Evolutionary conservation across 345 rosid genomes (phyloP), one percentile per base, ranked within the genome.

Genomic region (Eucalyptus cloeziana): DNA sequence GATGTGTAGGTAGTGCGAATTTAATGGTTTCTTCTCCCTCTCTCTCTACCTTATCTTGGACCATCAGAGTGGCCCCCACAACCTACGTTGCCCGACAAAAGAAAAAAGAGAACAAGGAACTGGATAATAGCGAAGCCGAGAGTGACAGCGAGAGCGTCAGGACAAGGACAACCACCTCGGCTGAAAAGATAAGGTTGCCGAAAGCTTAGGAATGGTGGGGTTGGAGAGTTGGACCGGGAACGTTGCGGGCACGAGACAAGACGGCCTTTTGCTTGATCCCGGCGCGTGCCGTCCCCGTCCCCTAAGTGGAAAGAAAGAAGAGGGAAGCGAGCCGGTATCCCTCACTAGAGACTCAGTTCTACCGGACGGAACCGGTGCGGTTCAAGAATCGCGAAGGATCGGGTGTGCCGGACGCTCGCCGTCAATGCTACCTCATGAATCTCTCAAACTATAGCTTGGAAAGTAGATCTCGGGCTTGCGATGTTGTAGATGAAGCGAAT

Each of bases 151-250:
- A 1, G 76, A 14, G 40, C 76, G 33, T 64, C 37, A 64, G 76
- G 76, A 62, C 69, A 62, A n/a, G 76, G 76, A 69, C 80, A 69
- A 17, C 80, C 80, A 69, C 80, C 44, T 16, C 80, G 80, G 80
- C 44, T 40, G 19, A 7, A 58, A 33, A 33, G 44, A 69, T 31
- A 69, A 69, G 44, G 44, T 69, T 33, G 17, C 80, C 43, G 13
- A 69, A 69, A 69, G 80, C 33, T 7, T 33, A 33, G 19, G 76
- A 30, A 8, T 30, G 69, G 76, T n/a, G 21, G 76, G 76, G 40
- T 14, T n/a, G 37, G 40, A 64, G 76, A 64, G 76, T 64, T 15
- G 76, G 76, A 64, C 76, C 40, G 21, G 19, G 1, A n/a, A 64
- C 21, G 76, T n/a, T 14, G 17, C 19, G 2, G 37, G 3, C 0